Conservation (phyloP, 345 rosid species). For the Iberis pinnata region DNA sequence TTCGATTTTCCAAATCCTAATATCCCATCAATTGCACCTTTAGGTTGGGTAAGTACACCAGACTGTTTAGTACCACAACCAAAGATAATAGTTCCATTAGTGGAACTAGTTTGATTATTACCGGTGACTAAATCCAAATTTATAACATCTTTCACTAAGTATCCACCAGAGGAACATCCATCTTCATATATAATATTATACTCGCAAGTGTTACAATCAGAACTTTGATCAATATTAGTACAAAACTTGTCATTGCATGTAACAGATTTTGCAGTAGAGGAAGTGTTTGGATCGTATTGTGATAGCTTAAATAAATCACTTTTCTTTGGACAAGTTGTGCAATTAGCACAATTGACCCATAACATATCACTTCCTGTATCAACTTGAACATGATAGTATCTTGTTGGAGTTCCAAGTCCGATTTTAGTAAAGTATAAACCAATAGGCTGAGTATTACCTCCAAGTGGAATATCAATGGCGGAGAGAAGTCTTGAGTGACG, state of each 20-base stretch:
- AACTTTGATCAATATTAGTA: conserved; percentile 38
- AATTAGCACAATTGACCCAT: conserved; percentile 84
- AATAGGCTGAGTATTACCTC: conserved; percentile 60
- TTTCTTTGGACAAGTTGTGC: conserved; percentile 63
- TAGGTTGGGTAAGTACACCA: conserved; percentile 60
- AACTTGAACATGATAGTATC: conserved; percentile 74
- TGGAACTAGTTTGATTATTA: conserved; percentile 40
- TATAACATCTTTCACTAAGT: conserved; percentile 53
- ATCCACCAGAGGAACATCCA: conserved; percentile 66
- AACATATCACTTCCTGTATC: conserved; percentile 94
- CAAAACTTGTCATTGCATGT: conserved; percentile 56
- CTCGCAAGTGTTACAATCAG: conserved; percentile 67
- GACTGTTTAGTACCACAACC: conserved; percentile 89
- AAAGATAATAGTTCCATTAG: conserved; percentile 56
- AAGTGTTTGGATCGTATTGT: conserved; percentile 47
- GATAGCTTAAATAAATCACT: conserved; percentile 65
- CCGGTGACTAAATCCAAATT: conserved; percentile 54
- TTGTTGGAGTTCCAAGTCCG: conserved; percentile 68
- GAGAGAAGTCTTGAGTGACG: conserved; percentile 72
- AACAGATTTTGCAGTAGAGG: conserved; percentile 41
- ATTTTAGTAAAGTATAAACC: conserved; percentile 81
- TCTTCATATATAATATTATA: conserved; percentile 73
- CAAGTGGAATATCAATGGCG: conserved; percentile 56
- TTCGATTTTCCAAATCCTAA: conserved; percentile 86
- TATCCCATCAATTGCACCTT: conserved; percentile 76